Evolutionary conservation across 495 filamentous ascomycete genomes (phyloP).

Genomic region (Podospora anserina): DNA sequence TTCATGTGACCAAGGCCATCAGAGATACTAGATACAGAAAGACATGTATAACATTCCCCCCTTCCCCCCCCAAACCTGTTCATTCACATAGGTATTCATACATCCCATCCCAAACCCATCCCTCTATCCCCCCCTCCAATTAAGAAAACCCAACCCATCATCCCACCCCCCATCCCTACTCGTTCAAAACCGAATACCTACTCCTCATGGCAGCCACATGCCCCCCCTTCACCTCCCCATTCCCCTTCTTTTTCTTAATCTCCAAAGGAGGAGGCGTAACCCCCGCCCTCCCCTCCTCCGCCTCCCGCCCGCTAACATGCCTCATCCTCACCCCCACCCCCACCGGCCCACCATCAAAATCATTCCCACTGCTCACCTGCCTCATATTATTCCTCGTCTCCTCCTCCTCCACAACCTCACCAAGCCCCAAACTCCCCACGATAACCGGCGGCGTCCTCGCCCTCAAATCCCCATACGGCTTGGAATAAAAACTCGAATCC

Average conservation of each 20-base stretch:
- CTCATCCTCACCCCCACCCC: slow-evolving; percentile 38
- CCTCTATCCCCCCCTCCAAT: not conserved
- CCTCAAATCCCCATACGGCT: slow-evolving; percentile 50
- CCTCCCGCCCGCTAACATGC: slow-evolving; percentile 80
- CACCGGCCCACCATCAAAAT: slow-evolving; percentile 51
- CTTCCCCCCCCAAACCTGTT: not conserved
- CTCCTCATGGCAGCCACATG: not conserved
- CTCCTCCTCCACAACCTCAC: slow-evolving; percentile 14
- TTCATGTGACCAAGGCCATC: not conserved
- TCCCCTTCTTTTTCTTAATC: not conserved
- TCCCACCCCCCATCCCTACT: slow-evolving; percentile 9
- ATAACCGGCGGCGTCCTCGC: slow-evolving; percentile 49
- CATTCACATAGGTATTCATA: not conserved
- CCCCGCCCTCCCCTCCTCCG: slow-evolving; percentile 71
- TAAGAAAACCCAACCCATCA: not conserved
- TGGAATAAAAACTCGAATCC: slow-evolving; percentile 51
- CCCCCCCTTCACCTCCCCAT: not conserved
- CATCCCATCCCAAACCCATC: not conserved
- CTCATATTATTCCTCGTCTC: slow-evolving; percentile 25
- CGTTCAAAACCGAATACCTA: slow-evolving; percentile 35
- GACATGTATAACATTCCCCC: not conserved
- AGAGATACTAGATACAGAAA: not conserved
- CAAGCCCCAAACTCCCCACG: slow-evolving; percentile 26
- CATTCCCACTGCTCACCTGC: slow-evolving; percentile 55
- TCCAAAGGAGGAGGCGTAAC: not conserved